phyloP scores from a whole-genome alignment of 495 filamentous ascomycete species.

The Penicillium herquei region DNA sequence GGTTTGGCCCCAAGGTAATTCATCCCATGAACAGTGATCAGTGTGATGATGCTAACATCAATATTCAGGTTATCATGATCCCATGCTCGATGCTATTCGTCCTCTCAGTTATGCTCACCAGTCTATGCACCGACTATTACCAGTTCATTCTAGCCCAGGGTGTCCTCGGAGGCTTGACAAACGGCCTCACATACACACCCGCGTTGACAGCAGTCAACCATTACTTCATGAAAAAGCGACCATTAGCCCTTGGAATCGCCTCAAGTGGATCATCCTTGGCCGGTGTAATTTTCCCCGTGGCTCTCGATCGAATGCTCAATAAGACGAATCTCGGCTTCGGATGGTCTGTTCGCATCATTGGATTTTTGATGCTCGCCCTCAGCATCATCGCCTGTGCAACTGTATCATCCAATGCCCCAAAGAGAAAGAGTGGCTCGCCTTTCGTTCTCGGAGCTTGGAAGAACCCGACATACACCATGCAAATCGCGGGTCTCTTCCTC shows the following conservation, averaged over 20 bases:
- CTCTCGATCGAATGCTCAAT: conserved; percentile 23
- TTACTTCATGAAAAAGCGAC: conserved; percentile 45
- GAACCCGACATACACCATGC: conserved; percentile 10
- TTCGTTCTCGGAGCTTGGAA: conserved; percentile 15
- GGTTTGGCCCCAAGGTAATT: background rate
- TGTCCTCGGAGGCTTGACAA: conserved; percentile 13
- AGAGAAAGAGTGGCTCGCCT: conserved; percentile 3
- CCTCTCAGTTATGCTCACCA: conserved; percentile 37
- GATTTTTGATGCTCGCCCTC: background rate
- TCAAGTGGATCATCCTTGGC: conserved; percentile 24
- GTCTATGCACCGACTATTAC: conserved; percentile 24
- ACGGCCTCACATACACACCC: conserved; percentile 17
- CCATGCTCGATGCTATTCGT: conserved; percentile 31
- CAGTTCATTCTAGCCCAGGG: conserved; percentile 29
- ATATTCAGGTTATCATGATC: conserved; percentile 37
- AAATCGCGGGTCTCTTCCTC: conserved; percentile 19
- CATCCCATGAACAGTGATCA: background rate
- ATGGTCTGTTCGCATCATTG: conserved; percentile 55
- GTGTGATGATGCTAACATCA: background rate
- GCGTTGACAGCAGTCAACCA: conserved; percentile 18
- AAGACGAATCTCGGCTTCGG: conserved; percentile 47
- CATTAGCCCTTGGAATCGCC: conserved; percentile 46
- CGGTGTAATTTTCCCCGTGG: conserved; percentile 32
- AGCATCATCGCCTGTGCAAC: background rate
- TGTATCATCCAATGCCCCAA: conserved; percentile 8